Conservation (phyloP, 2,329 filamentous ascomycete species). For the Arthroderma sp. region DNA sequence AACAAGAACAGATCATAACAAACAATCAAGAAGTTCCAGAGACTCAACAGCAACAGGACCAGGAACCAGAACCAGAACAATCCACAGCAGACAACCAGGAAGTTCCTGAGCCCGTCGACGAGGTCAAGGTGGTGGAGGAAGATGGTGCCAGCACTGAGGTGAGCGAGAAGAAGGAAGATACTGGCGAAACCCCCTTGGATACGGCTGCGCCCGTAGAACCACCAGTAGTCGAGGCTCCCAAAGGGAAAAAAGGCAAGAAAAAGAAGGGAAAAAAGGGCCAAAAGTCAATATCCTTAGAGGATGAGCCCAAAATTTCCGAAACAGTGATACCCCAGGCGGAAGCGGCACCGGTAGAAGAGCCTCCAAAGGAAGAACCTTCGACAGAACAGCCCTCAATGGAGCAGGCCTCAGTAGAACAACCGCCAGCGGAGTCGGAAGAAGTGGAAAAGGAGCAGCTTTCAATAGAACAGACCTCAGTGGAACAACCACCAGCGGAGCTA, state of each 20-base stretch:
- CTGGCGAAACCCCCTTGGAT: background rate
- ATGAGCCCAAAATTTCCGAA: no score
- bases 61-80: background rate
- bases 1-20: background rate
- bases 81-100: no score
- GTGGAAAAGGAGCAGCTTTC: no score
- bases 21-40: no score
- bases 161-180: background rate
- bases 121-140: background rate
- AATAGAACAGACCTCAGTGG: no score
- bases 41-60: background rate
- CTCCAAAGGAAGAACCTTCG: no score
- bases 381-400: no score
- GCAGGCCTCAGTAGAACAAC: no score
- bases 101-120: background rate
- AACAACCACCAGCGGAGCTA: background rate
- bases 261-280: background rate
- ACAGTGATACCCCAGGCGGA: no score
- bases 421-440: no score
- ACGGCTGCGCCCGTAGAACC: background rate
- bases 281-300: no score
- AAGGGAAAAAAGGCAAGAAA: background rate
- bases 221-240: background rate
- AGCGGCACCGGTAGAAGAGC: no score
- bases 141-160: background rate